Conservation (phyloP, 148 eudicot species). For the Pharnaceum exiguum region DNA sequence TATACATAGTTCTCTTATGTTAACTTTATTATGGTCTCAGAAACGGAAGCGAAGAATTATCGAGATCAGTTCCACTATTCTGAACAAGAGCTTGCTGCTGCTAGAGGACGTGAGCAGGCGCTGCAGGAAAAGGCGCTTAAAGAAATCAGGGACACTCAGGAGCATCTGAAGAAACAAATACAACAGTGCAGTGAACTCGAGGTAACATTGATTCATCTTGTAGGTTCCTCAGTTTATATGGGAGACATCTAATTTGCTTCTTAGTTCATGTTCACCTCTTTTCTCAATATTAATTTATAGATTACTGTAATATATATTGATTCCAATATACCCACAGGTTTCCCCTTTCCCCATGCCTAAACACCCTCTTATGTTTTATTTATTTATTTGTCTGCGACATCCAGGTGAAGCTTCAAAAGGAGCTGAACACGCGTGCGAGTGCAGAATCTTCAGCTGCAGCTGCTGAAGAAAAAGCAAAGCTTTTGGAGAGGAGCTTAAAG, state of each 20-base stretch:
- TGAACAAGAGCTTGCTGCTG: constrained; percentile 98
- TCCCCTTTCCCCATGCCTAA: no score
- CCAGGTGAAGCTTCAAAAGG: constrained; percentile 67
- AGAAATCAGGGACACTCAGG: constrained; percentile 75
- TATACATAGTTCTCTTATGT: neutral
- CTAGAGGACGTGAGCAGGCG: constrained; percentile 78
- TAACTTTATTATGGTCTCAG: constrained; percentile 32
- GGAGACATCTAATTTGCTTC: neutral
- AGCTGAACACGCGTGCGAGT: constrained; percentile 55
- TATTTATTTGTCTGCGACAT: constrained; percentile 6
- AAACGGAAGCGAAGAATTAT: constrained; percentile 63
- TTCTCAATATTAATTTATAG: neutral
- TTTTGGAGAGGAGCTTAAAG: constrained; percentile 53
- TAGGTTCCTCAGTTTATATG: neutral
- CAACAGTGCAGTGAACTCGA: constrained; percentile 61
- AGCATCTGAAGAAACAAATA: constrained; percentile 63
- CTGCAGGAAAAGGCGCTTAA: constrained; percentile 77
- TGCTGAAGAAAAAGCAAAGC: constrained; percentile 66
- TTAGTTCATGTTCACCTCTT: neutral
- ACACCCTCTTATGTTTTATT: neutral
- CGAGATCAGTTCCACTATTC: constrained; percentile 57
- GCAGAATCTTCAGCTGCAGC: constrained; percentile 69
- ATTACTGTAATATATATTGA: neutral
- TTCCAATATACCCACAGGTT: no score
- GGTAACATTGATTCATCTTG: constrained; percentile 29